Conservation (phyloP, 2,329 filamentous ascomycete species). For the Aspergillus vadensis region DNA sequence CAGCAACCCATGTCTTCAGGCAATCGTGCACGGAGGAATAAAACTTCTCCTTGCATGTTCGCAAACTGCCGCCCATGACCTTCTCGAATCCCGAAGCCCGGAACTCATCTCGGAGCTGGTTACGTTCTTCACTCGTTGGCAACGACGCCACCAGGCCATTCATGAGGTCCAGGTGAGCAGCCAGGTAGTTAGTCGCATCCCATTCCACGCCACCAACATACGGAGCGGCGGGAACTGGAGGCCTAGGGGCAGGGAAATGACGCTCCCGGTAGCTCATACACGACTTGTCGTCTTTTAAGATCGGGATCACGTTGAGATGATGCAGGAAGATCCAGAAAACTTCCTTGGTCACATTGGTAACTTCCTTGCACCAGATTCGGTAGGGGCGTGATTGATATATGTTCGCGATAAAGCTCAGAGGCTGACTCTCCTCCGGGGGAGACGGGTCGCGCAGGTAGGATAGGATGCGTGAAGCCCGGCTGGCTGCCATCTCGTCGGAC, state of each 20-base stretch:
- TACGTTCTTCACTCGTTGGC: constrained; percentile 69
- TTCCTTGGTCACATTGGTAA: constrained; percentile 90
- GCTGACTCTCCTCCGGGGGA: constrained; percentile 72
- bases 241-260: constrained; percentile 81
- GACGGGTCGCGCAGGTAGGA: constrained; percentile 78
- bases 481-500: constrained; percentile 60
- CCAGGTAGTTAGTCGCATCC: constrained; percentile 96
- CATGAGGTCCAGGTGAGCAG: constrained; percentile 86
- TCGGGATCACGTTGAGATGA: constrained; percentile 80
- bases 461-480: constrained; percentile 72
- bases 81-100: constrained; percentile 88
- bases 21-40: constrained; percentile 90
- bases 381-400: constrained; percentile 89
- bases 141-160: constrained; percentile 87
- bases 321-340: constrained; percentile 99
- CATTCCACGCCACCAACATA: constrained; percentile 98
- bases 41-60: constrained; percentile 97
- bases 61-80: constrained; percentile 77
- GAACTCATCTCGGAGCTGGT: constrained; percentile 74
- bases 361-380: constrained; percentile 90
- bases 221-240: constrained; percentile 88
- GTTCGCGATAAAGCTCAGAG: constrained; percentile 81
- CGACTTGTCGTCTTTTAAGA: constrained; percentile 37
- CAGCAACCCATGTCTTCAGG: constrained; percentile 85
- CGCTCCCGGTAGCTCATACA: constrained; percentile 49